phyloP scores from a whole-genome alignment of 768 basidiomycete species.

The Collybia nuda region DNA sequence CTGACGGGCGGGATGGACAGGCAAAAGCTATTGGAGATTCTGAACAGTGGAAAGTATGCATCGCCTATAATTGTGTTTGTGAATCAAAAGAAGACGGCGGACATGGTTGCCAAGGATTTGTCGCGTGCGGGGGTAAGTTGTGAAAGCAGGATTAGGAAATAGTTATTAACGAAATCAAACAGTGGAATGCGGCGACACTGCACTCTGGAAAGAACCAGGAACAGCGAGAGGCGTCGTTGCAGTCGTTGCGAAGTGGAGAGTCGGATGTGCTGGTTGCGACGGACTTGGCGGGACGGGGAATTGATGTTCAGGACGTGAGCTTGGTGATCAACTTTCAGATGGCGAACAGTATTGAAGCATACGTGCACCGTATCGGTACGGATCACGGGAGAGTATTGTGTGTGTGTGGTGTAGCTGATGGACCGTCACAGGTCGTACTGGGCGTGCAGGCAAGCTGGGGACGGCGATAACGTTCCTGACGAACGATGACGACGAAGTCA shows the following conservation, averaged over 20 bases:
- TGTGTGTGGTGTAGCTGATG: conserved; percentile 1
- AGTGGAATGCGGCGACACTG: conserved; percentile 90
- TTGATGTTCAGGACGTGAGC: conserved; percentile 96
- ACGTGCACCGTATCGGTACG: conserved; percentile 96
- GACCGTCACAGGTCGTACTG: conserved; percentile 78
- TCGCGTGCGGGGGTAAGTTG: conserved; percentile 84
- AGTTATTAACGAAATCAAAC: too few species aligned
- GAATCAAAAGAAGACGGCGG: conserved; percentile 99
- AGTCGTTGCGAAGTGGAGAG: conserved; percentile 82
- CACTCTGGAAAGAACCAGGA: conserved; percentile 99
- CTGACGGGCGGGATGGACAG: conserved; percentile 38
- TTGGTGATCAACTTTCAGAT: conserved; percentile 98
- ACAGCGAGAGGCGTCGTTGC: conserved; percentile 91
- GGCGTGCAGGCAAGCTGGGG: conserved; percentile 95
- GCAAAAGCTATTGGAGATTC: conserved; percentile 84
- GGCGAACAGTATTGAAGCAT: conserved; percentile 94
- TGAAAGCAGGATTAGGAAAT: too few species aligned
- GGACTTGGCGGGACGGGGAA: conserved; percentile 97
- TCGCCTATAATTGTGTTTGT: conserved; percentile 98
- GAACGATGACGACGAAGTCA: conserved; percentile 95
- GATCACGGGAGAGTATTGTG: background rate
- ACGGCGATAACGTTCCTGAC: conserved; percentile 93
- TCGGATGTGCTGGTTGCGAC: conserved; percentile 93
- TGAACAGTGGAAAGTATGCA: conserved; percentile 79
- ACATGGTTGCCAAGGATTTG: conserved; percentile 95